Evolutionary conservation across 805 yeast species (phyloP), one percentile per base, ranked within the genome.

Genomic region (Brettanomyces bruxellensis): DNA sequence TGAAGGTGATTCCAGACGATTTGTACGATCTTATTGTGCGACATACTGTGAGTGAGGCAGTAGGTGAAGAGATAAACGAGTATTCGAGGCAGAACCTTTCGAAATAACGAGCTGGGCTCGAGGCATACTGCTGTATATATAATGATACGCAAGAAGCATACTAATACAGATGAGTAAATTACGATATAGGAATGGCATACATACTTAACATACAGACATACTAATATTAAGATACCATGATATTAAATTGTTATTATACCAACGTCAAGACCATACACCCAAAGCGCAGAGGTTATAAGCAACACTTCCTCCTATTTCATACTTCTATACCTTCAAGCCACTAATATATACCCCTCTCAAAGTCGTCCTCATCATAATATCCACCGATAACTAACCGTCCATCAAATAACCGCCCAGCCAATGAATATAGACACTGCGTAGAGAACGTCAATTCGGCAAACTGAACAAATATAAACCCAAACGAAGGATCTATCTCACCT

Each of bases 391-490:
- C 78, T 0, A 83, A 72, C 43, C 96, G 68, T 40, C 79, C 89
- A 51, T 80, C 77, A 57, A 81, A 89, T 45, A 64, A 63, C 44
- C 81, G 65, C 1, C 95, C 95, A 7, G 83, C 78, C 14, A 87
- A 54, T 8, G 70, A 73, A 8, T 62, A 49, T 32, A 75, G 60
- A 0, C 93, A 95, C 7, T 62, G 60, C 5, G 66, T 59, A 1
- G 95, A 82, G 2, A 65, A 63, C 2, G 73, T 74, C 2, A 69
- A 62, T 11, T 68, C 66, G 1, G 69, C 71, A 62, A 84, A 89
- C 60, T 82, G 78, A 23, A 86, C 77, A 60, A 72, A 88, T 0
- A 88, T 71, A 51, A 78, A 82, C 0, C 96, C 96, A 42, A 81
- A 71, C 5, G 85, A 86, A 3, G 83, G 46, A 58, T 71, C 67